phyloP scores from a whole-genome alignment of 345 rosid genomes.

The Pistacia vera region DNA sequence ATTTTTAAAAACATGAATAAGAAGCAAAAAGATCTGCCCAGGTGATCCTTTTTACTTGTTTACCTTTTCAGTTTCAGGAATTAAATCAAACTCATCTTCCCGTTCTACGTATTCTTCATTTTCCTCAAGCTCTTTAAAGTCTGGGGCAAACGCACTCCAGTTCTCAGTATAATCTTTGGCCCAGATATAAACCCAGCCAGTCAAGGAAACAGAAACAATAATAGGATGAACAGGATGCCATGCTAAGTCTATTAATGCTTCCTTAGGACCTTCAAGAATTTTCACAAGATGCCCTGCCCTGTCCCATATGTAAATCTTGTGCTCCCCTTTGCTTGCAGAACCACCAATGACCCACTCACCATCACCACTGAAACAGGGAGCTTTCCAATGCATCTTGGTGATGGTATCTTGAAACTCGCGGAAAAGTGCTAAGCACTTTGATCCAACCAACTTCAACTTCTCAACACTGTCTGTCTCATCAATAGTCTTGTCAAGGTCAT shows the following conservation, averaged over 20 bases:
- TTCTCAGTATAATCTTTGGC: slow-evolving; percentile 98
- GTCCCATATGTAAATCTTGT: slow-evolving; percentile 99
- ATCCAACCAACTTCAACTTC: slow-evolving; percentile 76
- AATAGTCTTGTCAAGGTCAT: slow-evolving; percentile 43
- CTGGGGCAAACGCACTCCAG: slow-evolving; percentile 99
- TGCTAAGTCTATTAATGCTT: slow-evolving; percentile 90
- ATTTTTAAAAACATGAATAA: slow-evolving; percentile 19
- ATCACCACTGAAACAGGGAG: slow-evolving; percentile 98
- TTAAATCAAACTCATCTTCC: slow-evolving; percentile 94
- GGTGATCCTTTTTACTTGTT: slow-evolving; percentile 4
- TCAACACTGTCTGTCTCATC: slow-evolving; percentile 65
- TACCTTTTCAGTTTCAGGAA: slow-evolving; percentile 95
- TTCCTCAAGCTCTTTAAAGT: slow-evolving; percentile 98
- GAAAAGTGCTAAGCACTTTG: slow-evolving; percentile 75
- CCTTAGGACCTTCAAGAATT: slow-evolving; percentile 99
- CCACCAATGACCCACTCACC: slow-evolving; percentile 99
- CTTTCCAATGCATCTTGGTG: slow-evolving; percentile 98
- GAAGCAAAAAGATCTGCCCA: not conserved
- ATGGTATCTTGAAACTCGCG: slow-evolving; percentile 97
- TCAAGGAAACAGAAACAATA: slow-evolving; percentile 86
- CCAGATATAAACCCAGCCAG: slow-evolving; percentile 96
- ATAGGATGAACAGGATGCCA: slow-evolving; percentile 99
- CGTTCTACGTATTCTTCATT: slow-evolving; percentile 98
- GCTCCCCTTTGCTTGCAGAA: slow-evolving; percentile 98
- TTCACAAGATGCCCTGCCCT: slow-evolving; percentile 95